Evolutionary conservation across 768 basidiomycete species (phyloP).

Genomic region (Rhodotorula toruloides): DNA sequence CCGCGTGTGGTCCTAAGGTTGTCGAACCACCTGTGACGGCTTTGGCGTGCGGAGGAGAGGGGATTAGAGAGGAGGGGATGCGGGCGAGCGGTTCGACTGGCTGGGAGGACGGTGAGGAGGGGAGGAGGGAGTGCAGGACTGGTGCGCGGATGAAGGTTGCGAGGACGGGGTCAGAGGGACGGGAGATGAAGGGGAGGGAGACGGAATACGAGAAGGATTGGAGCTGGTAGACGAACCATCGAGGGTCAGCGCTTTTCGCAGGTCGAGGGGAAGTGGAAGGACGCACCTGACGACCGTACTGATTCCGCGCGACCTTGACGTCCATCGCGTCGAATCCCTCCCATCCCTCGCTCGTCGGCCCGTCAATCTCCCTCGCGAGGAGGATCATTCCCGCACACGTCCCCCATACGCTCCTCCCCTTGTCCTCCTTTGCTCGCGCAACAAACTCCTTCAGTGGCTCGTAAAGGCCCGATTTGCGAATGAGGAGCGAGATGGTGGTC

Average conservation of each 20-base stretch:
- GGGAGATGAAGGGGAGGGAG: constrained; percentile 58
- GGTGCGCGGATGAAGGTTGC: constrained; percentile 94
- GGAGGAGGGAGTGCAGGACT: constrained; percentile 46
- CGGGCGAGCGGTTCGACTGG: constrained; percentile 67
- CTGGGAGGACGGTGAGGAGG: constrained; percentile 40
- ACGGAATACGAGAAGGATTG: constrained; percentile 86
- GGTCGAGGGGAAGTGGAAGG: background rate
- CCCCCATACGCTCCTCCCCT: constrained; percentile 75
- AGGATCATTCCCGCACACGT: constrained; percentile 94
- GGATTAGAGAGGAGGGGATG: constrained; percentile 57
- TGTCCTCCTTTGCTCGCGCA: constrained; percentile 26
- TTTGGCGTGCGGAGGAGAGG: constrained; percentile 37
- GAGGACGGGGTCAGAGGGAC: constrained; percentile 58
- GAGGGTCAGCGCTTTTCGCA: background rate
- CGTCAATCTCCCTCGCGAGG: constrained; percentile 59
- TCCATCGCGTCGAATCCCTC: constrained; percentile 76
- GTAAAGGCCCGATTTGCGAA: constrained; percentile 63
- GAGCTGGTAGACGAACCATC: constrained; percentile 51
- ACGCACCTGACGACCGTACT: constrained; percentile 83
- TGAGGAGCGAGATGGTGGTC: constrained; percentile 76
- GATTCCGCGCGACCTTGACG: constrained; percentile 75
- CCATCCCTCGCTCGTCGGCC: constrained; percentile 79
- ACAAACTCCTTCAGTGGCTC: constrained; percentile 73
- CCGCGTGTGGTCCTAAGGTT: constrained; percentile 44
- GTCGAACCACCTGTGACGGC: constrained; percentile 3